Conservation (phyloP, 148 eudicot genomes). For the Arctostaphylos glauca region DNA sequence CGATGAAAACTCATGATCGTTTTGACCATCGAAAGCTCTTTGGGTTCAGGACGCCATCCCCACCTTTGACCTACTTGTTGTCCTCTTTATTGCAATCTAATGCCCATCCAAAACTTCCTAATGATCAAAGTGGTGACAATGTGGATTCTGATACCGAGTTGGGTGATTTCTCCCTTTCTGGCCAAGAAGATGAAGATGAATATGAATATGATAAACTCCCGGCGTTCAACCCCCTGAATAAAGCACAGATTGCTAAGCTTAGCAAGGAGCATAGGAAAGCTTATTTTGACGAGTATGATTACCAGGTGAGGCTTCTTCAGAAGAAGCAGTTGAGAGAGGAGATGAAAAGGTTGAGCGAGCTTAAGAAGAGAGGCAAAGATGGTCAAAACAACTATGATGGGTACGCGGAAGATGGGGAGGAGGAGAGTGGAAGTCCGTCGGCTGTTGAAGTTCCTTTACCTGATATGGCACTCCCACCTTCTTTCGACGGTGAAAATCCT, state of each 20-base stretch:
- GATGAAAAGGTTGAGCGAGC: constrained; percentile 14
- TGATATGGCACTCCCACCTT: constrained; percentile 21
- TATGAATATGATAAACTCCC: constrained; percentile 16
- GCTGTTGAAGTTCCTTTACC: constrained; percentile 19
- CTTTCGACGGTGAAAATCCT: constrained; percentile 18
- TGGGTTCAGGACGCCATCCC: constrained; percentile 17
- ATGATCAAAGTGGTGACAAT: constrained; percentile 17
- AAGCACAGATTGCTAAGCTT: constrained; percentile 22
- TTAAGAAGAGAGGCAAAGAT: constrained; percentile 13
- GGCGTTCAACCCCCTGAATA: constrained; percentile 23
- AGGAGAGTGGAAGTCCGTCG: constrained; percentile 15
- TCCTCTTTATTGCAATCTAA: constrained; percentile 25
- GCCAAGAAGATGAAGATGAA: constrained; percentile 26
- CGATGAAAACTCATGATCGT: constrained; percentile 6
- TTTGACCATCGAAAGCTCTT: constrained; percentile 15
- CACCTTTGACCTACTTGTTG: constrained; percentile 23
- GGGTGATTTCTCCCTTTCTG: constrained; percentile 21
- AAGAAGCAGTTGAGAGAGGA: constrained; percentile 24
- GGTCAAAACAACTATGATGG: neutral
- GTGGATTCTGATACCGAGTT: constrained; percentile 21
- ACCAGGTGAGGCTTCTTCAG: constrained; percentile 29
- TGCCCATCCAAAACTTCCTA: constrained; percentile 26
- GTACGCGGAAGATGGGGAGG: neutral
- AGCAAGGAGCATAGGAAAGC: constrained; percentile 27
- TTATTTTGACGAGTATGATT: constrained; percentile 31